phyloP scores from a whole-genome alignment of 441 rosid genomes.

The Hypseocharis bilobata region DNA sequence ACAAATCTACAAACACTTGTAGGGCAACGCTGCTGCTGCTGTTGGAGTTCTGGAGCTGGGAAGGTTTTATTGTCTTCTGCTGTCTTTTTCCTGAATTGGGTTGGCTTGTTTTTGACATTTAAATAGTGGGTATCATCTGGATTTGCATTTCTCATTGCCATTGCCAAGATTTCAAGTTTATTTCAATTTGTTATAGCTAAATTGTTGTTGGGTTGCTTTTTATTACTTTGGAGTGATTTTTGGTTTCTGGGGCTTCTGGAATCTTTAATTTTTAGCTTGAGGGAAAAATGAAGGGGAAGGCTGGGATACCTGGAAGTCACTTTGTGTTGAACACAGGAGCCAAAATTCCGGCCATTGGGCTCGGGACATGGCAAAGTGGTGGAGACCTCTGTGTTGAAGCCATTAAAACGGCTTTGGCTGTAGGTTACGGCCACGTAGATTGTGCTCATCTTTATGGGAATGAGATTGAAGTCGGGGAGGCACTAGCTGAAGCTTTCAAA shows the following conservation, averaged over 20 bases:
- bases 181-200: not conserved
- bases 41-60: not conserved
- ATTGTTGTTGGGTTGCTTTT: not conserved
- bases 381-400: conserved; percentile 53
- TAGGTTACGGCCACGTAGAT: conserved; percentile 50
- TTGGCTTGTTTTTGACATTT: not conserved
- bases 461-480: conserved; percentile 52
- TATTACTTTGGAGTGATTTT: not conserved
- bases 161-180: not conserved
- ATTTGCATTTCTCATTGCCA: not conserved
- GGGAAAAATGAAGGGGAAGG: conserved; percentile 36
- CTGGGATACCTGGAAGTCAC: conserved; percentile 27
- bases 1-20: conserved; percentile 1
- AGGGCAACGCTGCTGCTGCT: conserved; percentile 2
- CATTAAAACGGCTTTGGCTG: conserved; percentile 41
- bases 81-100: not conserved
- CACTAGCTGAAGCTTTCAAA: conserved; percentile 38
- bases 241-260: not conserved
- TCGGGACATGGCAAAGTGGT: conserved; percentile 59
- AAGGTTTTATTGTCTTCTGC: not conserved
- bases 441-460: conserved; percentile 60
- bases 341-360: conserved; percentile 49
- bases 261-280: not conserved
- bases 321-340: conserved; percentile 50
- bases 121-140: not conserved